Evolutionary conservation across 2,329 filamentous ascomycete species (phyloP).

Genomic region (Grosmannia clavigera): DNA sequence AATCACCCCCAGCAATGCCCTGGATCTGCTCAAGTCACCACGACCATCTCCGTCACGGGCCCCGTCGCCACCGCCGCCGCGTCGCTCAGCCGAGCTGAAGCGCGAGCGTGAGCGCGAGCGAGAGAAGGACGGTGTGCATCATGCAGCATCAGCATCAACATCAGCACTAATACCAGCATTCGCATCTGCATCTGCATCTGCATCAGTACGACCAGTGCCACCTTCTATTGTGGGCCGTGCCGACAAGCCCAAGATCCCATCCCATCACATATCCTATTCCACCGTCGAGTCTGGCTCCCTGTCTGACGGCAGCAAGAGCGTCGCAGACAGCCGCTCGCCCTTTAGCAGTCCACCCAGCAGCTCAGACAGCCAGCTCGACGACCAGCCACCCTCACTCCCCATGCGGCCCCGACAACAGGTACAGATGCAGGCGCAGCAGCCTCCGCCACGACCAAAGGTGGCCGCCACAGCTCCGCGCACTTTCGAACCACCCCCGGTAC

Average conservation of each 20-base stretch:
- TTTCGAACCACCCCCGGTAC: constrained; percentile 41
- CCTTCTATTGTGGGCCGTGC: constrained; percentile 70
- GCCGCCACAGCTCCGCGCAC: background rate
- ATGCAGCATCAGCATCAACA: background rate
- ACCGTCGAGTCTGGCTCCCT: background rate
- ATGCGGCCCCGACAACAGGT: constrained; percentile 34
- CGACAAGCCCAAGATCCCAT: constrained; percentile 45
- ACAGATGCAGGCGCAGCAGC: constrained; percentile 7
- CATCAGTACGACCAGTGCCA: constrained; percentile 32
- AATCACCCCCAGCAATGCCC: constrained; percentile 37
- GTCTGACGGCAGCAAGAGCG: background rate
- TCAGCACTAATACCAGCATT: too few species aligned
- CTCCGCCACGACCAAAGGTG: background rate
- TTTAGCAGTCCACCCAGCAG: constrained; percentile 80
- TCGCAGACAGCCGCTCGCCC: constrained; percentile 48
- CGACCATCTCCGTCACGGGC: constrained; percentile 35
- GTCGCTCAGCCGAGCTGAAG: constrained; percentile 46
- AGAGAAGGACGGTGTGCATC: background rate
- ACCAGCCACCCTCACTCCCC: constrained; percentile 36
- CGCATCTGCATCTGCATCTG: too few species aligned
- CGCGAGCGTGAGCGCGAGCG: constrained; percentile 30
- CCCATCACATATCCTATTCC: constrained; percentile 10
- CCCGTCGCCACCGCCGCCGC: constrained; percentile 51
- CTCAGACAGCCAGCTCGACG: constrained; percentile 42
- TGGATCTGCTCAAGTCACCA: constrained; percentile 36